Evolutionary conservation across 176 grass and related monocot genomes (phyloP).

Genomic region (Zoysia pacifica): DNA sequence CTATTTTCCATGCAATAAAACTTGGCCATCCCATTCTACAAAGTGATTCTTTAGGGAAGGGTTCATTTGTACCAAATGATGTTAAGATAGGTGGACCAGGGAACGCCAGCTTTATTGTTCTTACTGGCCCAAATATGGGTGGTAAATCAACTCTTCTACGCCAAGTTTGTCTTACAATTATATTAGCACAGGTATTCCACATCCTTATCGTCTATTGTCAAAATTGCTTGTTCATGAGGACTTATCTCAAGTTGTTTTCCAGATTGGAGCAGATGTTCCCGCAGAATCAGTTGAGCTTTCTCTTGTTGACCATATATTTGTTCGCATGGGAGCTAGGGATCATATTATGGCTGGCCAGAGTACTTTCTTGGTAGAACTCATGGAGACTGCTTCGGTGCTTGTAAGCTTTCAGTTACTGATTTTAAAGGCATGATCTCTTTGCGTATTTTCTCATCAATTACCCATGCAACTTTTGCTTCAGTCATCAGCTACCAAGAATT

Average conservation of each 20-base stretch:
- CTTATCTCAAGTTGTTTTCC: constrained; percentile 40
- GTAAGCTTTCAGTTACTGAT: constrained; percentile 52
- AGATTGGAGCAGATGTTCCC: constrained; percentile 96
- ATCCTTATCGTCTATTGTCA: not conserved
- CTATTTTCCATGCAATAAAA: constrained; percentile 73
- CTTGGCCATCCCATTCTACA: constrained; percentile 85
- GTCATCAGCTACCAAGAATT: constrained; percentile 88
- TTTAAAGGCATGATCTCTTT: not conserved
- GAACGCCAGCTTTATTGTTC: constrained; percentile 74
- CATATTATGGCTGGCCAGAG: constrained; percentile 93
- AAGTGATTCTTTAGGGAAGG: constrained; percentile 75
- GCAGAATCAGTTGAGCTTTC: constrained; percentile 83
- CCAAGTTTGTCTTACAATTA: constrained; percentile 89
- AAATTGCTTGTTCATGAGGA: constrained; percentile 29
- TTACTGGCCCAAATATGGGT: constrained; percentile 98
- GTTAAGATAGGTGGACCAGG: constrained; percentile 69
- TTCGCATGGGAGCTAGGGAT: constrained; percentile 97
- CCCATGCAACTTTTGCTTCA: constrained; percentile 43
- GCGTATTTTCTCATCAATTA: constrained; percentile 32
- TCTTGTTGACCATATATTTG: constrained; percentile 91
- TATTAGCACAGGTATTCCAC: constrained; percentile 79
- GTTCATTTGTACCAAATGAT: constrained; percentile 88
- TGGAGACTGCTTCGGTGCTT: constrained; percentile 88
- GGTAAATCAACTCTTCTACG: constrained; percentile 98
- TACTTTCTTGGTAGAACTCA: constrained; percentile 91